Percentiles rank a stretch among this genome's conserved stretches.
These are phyloP conservation scores for Beauveria pseudobassiana DNA, from an alignment of 2,329 filamentous ascomycete genomes.

Conservation along the genomic window DNA sequence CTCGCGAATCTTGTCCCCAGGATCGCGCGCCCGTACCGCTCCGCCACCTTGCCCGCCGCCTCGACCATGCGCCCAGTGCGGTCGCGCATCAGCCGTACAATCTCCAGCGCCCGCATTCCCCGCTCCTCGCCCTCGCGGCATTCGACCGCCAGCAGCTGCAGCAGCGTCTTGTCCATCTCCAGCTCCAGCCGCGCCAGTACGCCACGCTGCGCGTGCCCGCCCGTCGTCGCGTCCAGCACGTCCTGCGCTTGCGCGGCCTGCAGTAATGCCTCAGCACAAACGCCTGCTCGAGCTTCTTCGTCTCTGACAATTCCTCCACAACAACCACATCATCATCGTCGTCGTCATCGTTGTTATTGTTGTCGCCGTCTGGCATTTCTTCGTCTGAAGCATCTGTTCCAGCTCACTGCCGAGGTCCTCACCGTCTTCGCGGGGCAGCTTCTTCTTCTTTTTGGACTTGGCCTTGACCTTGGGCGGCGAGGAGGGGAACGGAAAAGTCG, in stretches of 20 bases:
- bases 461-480: conserved; percentile 35
- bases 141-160: conserved; percentile 83
- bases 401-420: conserved; percentile 18
- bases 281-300: conserved; percentile 65
- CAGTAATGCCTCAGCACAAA: conserved; percentile 85
- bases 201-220: conserved; percentile 51
- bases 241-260: conserved; percentile 70
- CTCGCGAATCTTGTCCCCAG: conserved; percentile 85
- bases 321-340: conserved; percentile 27
- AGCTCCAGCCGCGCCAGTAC: conserved; percentile 66
- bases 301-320: conserved; percentile 35
- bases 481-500: conserved; percentile 76
- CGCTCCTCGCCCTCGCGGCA: conserved; percentile 88
- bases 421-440: conserved; percentile 21
- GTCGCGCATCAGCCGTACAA: conserved; percentile 81
- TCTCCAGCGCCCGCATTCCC: conserved; percentile 89
- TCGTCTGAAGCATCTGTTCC: conserved; percentile 24
- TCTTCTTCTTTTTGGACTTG: conserved; percentile 24
- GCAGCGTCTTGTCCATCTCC: conserved; percentile 80
- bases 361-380: conserved; percentile 28
- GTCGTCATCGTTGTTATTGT: conserved; percentile 28
- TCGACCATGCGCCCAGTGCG: conserved; percentile 83
- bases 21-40: conserved; percentile 71
- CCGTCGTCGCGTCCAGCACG: conserved; percentile 58
- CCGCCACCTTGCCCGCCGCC: conserved; percentile 81